Evolutionary conservation across 371 early-diverging fungal species (phyloP).

Genomic region (Batkoa obscura): DNA sequence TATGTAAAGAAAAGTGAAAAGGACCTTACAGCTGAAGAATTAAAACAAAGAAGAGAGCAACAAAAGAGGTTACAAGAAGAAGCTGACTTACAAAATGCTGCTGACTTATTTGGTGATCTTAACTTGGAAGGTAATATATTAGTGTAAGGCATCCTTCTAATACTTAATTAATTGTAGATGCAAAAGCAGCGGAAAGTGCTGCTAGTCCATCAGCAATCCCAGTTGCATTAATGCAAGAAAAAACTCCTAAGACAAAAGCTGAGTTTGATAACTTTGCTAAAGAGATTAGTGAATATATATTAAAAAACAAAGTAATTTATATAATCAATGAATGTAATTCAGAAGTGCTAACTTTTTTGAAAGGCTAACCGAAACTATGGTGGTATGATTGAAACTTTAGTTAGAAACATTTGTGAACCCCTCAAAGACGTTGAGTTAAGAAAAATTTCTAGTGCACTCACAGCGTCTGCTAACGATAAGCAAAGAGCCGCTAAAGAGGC

Average conservation of each 20-base stretch:
- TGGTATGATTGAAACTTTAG: constrained; percentile 53
- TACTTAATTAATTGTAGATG: too few relatives aligned
- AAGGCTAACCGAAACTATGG: constrained; percentile 19
- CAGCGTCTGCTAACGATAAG: constrained; percentile 77
- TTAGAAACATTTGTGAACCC: constrained; percentile 56
- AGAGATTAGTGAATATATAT: constrained; percentile 43
- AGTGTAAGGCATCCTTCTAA: constrained; percentile 3
- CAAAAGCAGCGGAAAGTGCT: background rate
- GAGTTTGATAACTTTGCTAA: constrained; percentile 64
- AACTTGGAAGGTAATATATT: constrained; percentile 25
- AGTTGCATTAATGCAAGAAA: background rate
- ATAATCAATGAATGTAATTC: background rate
- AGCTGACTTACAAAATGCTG: constrained; percentile 66
- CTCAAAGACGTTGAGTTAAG: constrained; percentile 66
- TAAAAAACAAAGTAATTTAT: constrained; percentile 37
- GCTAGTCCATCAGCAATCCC: background rate
- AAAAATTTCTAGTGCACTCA: constrained; percentile 50
- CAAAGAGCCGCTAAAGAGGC: constrained; percentile 56
- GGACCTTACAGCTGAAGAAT: constrained; percentile 11
- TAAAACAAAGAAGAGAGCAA: constrained; percentile 8
- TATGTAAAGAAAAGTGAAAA: constrained; percentile 9
- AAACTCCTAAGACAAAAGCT: constrained; percentile 47
- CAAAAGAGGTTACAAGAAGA: constrained; percentile 41
- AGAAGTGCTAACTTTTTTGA: background rate
- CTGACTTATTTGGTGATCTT: constrained; percentile 61